These are phyloP conservation scores for Hyaloscypha bicolor DNA, from an alignment of 495 filamentous ascomycete genomes.

Conservation along the genomic window DNA sequence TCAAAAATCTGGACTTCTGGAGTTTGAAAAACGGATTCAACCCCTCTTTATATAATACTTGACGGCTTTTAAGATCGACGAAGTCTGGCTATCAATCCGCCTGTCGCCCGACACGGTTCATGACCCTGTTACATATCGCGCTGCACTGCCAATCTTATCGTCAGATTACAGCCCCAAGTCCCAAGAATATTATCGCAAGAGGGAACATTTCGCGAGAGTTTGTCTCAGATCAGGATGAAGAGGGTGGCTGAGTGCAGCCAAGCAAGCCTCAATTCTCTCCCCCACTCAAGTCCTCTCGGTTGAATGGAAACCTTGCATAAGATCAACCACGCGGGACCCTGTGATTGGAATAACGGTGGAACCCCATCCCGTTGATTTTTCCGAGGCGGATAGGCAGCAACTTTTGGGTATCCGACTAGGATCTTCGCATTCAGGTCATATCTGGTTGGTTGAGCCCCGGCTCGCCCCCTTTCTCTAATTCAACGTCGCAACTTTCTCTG, in stretches of 20 bases:
- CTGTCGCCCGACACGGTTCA: background rate
- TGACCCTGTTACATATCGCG: no score
- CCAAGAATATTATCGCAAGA: background rate
- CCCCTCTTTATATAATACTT: background rate
- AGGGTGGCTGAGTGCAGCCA: no score
- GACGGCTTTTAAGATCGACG: background rate
- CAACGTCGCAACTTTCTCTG: background rate
- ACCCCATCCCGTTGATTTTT: background rate
- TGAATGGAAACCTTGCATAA: background rate
- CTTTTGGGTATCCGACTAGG: background rate
- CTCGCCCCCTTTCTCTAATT: background rate
- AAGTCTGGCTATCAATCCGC: background rate
- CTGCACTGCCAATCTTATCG: no score
- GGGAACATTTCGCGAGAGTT: background rate
- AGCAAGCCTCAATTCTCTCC: background rate
- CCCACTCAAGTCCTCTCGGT: background rate
- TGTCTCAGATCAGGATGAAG: no score
- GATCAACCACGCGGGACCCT: background rate
- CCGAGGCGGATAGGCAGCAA: conserved; percentile 2
- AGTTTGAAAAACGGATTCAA: background rate
- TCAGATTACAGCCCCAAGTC: background rate
- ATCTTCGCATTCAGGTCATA: background rate
- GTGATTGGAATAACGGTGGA: background rate
- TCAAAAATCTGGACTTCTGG: background rate
- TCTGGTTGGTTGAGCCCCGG: background rate